A percentile compares a stretch with the other conserved stretches of the same genome.
Evolutionary conservation across 78 protist species (phyloP).

Genomic region (Speleostelium caveatum): DNA sequence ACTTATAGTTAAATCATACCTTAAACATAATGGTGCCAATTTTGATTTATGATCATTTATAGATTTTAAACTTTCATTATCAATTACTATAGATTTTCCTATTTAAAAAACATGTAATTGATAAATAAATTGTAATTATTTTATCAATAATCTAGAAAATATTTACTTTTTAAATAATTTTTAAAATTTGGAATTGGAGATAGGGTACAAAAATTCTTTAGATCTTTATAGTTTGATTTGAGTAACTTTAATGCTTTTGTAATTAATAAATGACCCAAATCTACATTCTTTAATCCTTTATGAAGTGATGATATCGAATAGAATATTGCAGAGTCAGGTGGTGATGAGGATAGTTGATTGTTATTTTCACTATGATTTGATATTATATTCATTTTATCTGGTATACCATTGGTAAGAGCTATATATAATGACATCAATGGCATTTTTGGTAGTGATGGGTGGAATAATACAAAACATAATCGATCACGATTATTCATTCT

Average conservation of each 20-base stretch:
- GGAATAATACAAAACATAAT: slow-evolving; percentile 53
- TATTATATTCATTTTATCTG: slow-evolving; percentile 18
- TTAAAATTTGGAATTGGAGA: slow-evolving; percentile 69
- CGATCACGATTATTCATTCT: slow-evolving; percentile 13
- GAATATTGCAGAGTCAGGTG: slow-evolving; percentile 48
- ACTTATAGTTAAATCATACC: background rate
- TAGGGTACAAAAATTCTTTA: slow-evolving; percentile 44
- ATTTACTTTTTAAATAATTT: slow-evolving; percentile 27
- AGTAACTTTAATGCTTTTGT: slow-evolving; percentile 46
- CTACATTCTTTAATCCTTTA: slow-evolving; percentile 55
- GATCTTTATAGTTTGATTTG: background rate
- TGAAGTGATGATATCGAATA: slow-evolving; percentile 78
- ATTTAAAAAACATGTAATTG: background rate
- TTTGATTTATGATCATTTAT: background rate
- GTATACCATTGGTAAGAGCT: slow-evolving; percentile 39
- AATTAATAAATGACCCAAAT: slow-evolving; percentile 73
- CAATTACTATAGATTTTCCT: background rate
- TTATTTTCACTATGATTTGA: background rate
- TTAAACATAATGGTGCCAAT: slow-evolving; percentile 11
- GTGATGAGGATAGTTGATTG: background rate
- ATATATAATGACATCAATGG: slow-evolving; percentile 72
- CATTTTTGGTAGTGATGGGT: slow-evolving; percentile 7
- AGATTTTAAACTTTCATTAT: background rate
- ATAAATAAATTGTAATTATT: background rate
- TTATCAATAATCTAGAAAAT: background rate